phyloP scores from a whole-genome alignment of 306 rosid genomes.

The Comarum palustre region DNA sequence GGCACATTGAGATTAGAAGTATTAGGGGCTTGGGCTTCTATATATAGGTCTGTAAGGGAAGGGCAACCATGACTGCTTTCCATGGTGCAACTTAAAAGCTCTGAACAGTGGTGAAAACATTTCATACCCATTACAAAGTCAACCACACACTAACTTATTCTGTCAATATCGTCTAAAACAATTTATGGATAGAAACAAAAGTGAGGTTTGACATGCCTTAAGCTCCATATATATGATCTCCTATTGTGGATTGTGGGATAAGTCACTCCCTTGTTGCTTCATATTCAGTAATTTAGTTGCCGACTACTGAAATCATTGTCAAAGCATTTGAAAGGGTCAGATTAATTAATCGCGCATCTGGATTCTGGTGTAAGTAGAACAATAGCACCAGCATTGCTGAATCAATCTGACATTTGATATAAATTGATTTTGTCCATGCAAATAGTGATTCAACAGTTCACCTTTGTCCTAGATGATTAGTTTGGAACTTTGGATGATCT shows the following conservation, averaged over 20 bases:
- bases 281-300: neutral
- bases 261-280: neutral
- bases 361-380: neutral
- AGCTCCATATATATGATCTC: neutral
- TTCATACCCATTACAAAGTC: constrained; percentile 20
- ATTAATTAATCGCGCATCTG: neutral
- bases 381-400: neutral
- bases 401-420: neutral
- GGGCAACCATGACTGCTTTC: neutral
- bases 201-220: constrained; percentile 9
- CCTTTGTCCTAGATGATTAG: neutral
- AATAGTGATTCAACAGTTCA: neutral
- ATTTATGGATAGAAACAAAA: neutral
- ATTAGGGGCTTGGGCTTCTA: neutral
- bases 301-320: constrained; percentile 13
- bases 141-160: constrained; percentile 16
- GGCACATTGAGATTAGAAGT: neutral
- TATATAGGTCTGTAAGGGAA: constrained; percentile 13
- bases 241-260: constrained; percentile 3
- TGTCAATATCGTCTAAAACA: neutral
- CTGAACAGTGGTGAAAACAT: neutral
- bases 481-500: no score
- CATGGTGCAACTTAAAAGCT: constrained; percentile 17
- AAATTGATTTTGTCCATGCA: neutral
- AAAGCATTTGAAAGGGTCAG: neutral